Evolutionary conservation across 331 rosid genomes (phyloP), one percentile per base, ranked within the genome.

Genomic region (Acacia pycnantha): DNA sequence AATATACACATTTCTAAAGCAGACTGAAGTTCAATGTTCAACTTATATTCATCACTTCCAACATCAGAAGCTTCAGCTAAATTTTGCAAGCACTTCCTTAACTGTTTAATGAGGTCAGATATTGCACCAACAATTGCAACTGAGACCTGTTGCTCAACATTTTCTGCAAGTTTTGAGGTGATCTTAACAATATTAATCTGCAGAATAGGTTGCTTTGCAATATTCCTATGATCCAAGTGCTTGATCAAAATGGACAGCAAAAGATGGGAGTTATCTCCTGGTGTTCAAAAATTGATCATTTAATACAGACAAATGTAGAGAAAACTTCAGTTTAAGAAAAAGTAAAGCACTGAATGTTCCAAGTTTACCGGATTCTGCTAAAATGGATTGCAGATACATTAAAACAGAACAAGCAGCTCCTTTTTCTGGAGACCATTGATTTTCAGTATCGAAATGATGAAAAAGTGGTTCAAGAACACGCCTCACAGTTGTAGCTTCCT

Each of bases 181-280:
- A 82, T 90, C 80, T 85, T 90, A 79, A 92, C 86, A 37, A 94
- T 90, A 77, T 88, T 87, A 40, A 87, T 88, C 88, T 92, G 98
- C 80, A 94, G 41, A 70, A 73, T 88, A 79, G 97, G 97, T 78
- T 88, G 79, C 90, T 88, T 94, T 68, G 83, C 89, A 58, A 91
- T 89, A 85, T 89, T 91, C 91, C 88, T 96, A 80, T 96, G 98
- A 89, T 96, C 99, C 95, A 96, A 90, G 89, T 96, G 99, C 90
- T 96, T 96, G 91, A 94, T 90, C 90, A 96, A 84, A 80, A 87
- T 91, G 71, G 97, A 90, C 82, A 96, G 84, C 77, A 96, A 56
- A 76, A 92, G 83, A 89, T 94, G 97, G 81, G 97, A 92, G 82
- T 92, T 89, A 88, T 91, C 93, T 68, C 99, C 99, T 96, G 97